Percentiles rank a stretch among this genome's conserved stretches.
Conservation (phyloP, 139 green algal species). For the Chlorella sorokiniana region DNA sequence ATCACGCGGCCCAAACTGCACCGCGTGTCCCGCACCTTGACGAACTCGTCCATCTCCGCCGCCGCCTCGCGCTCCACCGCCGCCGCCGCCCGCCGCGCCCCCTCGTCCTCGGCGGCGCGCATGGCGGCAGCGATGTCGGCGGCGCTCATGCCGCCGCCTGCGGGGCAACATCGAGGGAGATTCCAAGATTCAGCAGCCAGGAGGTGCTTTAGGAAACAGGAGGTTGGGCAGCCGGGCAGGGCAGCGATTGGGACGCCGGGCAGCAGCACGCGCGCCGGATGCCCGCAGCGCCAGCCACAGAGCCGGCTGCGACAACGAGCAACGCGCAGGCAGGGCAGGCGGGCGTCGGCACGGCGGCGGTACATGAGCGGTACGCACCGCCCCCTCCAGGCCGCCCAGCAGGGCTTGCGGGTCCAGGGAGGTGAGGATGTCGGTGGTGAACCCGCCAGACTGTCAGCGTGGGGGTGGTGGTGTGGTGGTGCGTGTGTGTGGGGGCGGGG, state of each 20-base stretch:
- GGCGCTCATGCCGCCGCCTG: constrained; percentile 16
- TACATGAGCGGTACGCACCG: not conserved
- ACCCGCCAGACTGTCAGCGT: constrained; percentile 73
- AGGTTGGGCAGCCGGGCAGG: no score
- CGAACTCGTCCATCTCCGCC: constrained; percentile 72
- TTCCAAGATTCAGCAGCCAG: no score
- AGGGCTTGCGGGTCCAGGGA: constrained; percentile 59
- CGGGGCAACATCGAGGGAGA: not conserved
- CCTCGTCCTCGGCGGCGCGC: constrained; percentile 79
- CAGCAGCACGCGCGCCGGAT: no score
- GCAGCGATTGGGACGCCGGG: no score
- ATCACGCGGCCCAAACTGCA: no score
- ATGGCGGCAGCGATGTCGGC: constrained; percentile 70
- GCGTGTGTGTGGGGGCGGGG: no score
- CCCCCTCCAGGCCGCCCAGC: constrained; percentile 29
- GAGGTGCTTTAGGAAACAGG: no score
- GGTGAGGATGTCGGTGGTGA: constrained; percentile 83
- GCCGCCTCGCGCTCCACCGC: constrained; percentile 56
- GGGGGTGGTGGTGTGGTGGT: no score
- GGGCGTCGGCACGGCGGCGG: no score
- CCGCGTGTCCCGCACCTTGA: constrained; percentile 14
- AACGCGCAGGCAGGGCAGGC: no score
- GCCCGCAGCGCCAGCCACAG: no score
- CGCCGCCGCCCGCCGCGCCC: constrained; percentile 67
- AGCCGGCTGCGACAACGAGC: no score